A percentile compares a stretch with the other conserved stretches of the same genome.
Evolutionary conservation across 805 yeast genomes (phyloP).

Genomic region (Candida patagonica): DNA sequence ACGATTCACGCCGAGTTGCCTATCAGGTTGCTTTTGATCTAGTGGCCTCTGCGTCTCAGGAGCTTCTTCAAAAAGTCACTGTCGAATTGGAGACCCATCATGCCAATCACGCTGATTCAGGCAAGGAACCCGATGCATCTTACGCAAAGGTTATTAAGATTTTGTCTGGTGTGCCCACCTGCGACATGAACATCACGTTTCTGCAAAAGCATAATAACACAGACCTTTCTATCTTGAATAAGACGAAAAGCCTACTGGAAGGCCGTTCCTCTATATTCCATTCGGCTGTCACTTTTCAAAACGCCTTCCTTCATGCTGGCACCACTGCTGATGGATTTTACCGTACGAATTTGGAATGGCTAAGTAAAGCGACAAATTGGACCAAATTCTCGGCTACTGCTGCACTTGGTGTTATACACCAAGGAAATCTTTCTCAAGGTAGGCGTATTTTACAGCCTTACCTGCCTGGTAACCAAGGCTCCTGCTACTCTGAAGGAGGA

Average conservation of each 20-base stretch:
- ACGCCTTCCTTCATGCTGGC: slow-evolving; percentile 92
- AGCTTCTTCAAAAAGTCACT: slow-evolving; percentile 51
- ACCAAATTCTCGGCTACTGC: slow-evolving; percentile 97
- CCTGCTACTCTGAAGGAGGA: slow-evolving; percentile 92
- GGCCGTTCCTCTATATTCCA: slow-evolving; percentile 92
- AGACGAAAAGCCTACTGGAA: slow-evolving; percentile 72
- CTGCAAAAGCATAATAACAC: slow-evolving; percentile 79
- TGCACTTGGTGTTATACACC: slow-evolving; percentile 93
- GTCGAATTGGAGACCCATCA: slow-evolving; percentile 30
- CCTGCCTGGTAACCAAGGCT: slow-evolving; percentile 68
- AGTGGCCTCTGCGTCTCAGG: slow-evolving; percentile 86
- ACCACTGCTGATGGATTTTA: slow-evolving; percentile 92
- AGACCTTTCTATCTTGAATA: slow-evolving; percentile 71
- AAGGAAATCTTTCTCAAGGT: slow-evolving; percentile 89
- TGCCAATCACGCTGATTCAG: slow-evolving; percentile 33
- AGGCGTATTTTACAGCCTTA: slow-evolving; percentile 80
- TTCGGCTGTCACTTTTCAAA: slow-evolving; percentile 89
- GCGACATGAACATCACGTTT: slow-evolving; percentile 86
- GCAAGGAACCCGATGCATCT: slow-evolving; percentile 21
- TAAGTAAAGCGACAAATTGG: slow-evolving; percentile 97
- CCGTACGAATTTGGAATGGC: slow-evolving; percentile 86
- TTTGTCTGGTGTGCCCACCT: slow-evolving; percentile 85
- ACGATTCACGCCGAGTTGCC: slow-evolving; percentile 44
- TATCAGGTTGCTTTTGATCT: slow-evolving; percentile 94
- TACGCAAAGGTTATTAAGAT: slow-evolving; percentile 48